Percentiles rank a stretch among this genome's conserved stretches.
Evolutionary conservation across 345 rosid species (phyloP).

Genomic region (Noccaea bulbosa): DNA sequence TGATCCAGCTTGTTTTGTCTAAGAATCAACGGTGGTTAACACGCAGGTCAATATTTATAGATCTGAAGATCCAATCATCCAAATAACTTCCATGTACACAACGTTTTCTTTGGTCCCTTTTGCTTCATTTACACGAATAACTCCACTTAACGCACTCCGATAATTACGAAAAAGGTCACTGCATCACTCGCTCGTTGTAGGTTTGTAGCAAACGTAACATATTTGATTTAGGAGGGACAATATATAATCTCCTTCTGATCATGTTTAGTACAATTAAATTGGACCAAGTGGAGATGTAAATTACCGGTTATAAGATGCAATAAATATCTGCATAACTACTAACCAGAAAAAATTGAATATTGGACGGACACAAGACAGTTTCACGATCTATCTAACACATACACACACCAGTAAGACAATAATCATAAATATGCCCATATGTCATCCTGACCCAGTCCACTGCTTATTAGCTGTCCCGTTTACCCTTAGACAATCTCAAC

Average conservation of each 20-base stretch:
- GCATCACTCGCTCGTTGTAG: not conserved
- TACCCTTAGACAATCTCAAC: slow-evolving; percentile 27
- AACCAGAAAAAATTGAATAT: slow-evolving; percentile 24
- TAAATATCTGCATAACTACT: slow-evolving; percentile 28
- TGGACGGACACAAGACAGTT: slow-evolving; percentile 2
- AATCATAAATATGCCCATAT: slow-evolving; percentile 27
- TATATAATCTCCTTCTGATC: not conserved
- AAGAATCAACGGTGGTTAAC: not conserved
- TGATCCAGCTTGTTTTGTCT: not conserved
- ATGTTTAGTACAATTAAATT: not conserved
- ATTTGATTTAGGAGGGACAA: too few species aligned
- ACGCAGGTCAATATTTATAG: not conserved
- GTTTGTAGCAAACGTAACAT: too few species aligned
- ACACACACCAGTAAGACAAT: slow-evolving; percentile 1
- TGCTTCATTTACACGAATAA: not conserved
- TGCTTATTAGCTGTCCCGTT: not conserved
- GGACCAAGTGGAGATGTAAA: not conserved
- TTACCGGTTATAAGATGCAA: slow-evolving; percentile 18
- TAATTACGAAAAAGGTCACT: not conserved
- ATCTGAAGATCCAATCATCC: too few species aligned
- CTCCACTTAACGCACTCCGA: not conserved
- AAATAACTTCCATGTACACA: not conserved
- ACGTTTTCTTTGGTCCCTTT: not conserved
- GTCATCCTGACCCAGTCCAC: slow-evolving; percentile 23
- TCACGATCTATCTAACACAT: slow-evolving; percentile 15